Evolutionary conservation across 2,329 filamentous ascomycete species (phyloP).

Genomic region (Ceratocystis huliohia): DNA sequence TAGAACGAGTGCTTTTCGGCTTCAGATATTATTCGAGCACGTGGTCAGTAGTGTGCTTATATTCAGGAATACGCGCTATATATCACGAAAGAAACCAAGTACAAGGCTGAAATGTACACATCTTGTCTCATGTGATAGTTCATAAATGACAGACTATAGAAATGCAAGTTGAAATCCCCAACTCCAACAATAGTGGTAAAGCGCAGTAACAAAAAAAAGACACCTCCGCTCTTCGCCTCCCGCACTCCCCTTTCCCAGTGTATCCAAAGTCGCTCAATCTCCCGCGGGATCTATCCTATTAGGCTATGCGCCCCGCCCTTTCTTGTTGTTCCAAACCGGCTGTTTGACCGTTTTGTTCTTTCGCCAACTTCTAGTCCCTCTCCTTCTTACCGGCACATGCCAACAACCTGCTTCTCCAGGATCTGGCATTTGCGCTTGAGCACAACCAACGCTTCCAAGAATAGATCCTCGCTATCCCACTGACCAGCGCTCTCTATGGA

Average conservation of each 20-base stretch:
- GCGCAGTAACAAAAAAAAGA: slow-evolving; percentile 24
- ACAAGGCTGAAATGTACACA: slow-evolving; percentile 7
- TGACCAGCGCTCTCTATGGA: slow-evolving; percentile 89
- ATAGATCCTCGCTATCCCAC: slow-evolving; percentile 85
- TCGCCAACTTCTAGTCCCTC: slow-evolving; percentile 7
- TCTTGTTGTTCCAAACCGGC: neutral
- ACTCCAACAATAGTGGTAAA: slow-evolving; percentile 22
- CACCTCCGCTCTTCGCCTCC: slow-evolving; percentile 7
- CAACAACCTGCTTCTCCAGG: slow-evolving; percentile 56
- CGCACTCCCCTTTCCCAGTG: neutral
- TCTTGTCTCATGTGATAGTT: slow-evolving; percentile 10
- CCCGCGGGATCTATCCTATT: neutral
- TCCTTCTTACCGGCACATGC: slow-evolving; percentile 41
- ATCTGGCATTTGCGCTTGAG: slow-evolving; percentile 73
- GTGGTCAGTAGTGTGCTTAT: neutral
- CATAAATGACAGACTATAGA: slow-evolving; percentile 16
- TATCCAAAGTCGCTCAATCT: slow-evolving; percentile 7
- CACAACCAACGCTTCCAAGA: slow-evolving; percentile 75
- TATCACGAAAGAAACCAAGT: slow-evolving; percentile 7
- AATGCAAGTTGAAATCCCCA: slow-evolving; percentile 18
- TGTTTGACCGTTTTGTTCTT: too few relatives aligned
- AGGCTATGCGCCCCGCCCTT: neutral
- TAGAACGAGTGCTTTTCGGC: neutral
- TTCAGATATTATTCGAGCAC: neutral
- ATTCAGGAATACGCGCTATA: neutral